Evolutionary conservation across 148 eudicot genomes (phyloP).

Genomic region (Rhododendron simsii): DNA sequence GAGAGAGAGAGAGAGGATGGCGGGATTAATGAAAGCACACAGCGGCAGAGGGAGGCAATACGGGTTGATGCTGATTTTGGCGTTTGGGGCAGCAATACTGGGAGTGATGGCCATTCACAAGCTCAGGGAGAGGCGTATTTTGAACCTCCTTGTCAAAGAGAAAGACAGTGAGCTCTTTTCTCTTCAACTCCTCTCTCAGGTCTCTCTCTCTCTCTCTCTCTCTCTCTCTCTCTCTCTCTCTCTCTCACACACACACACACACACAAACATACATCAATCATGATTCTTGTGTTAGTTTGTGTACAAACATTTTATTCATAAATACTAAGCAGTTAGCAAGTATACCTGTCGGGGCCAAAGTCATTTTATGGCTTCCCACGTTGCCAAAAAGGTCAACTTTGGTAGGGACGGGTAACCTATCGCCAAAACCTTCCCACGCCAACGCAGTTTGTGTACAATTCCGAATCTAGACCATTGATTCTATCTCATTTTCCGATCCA

Average conservation of each 20-base stretch:
- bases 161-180: constrained; percentile 62
- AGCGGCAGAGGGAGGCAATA: constrained; percentile 37
- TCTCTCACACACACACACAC: too few relatives aligned
- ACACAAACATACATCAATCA: neutral
- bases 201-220: constrained; percentile 9
- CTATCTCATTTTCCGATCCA: neutral
- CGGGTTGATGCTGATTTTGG: constrained; percentile 46
- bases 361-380: neutral
- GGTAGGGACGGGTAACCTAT: too few relatives aligned
- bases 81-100: constrained; percentile 53
- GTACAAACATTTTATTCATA: neutral
- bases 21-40: constrained; percentile 22
- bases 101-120: constrained; percentile 72
- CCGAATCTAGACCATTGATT: neutral
- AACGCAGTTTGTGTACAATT: neutral
- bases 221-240: neutral
- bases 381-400: too few relatives aligned
- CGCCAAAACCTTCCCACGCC: too few relatives aligned
- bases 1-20: constrained; percentile 19
- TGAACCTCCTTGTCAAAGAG: constrained; percentile 44
- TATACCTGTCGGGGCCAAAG: neutral
- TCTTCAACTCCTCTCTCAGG: constrained; percentile 74
- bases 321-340: too few relatives aligned
- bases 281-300: neutral
- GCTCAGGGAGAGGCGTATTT: constrained; percentile 53